Evolutionary conservation across 495 filamentous ascomycete genomes (phyloP).

Genomic region (Amniculicola lignicola): DNA sequence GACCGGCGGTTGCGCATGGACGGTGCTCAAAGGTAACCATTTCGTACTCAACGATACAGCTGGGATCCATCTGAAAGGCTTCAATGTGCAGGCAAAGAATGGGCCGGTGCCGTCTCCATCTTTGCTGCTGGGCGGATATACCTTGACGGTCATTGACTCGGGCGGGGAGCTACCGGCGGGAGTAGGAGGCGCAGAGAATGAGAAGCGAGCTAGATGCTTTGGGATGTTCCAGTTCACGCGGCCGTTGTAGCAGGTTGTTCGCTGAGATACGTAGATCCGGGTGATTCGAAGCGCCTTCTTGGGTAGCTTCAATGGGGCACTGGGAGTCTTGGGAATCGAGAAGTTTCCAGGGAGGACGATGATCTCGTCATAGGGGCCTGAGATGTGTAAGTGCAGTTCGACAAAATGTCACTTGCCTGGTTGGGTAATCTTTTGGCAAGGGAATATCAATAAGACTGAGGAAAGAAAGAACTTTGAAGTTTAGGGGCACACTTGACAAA

Average conservation of each 20-base stretch:
- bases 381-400: too few species aligned
- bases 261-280: slow-evolving; percentile 52
- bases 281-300: slow-evolving; percentile 39
- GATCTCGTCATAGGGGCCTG: slow-evolving; percentile 52
- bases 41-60: slow-evolving; percentile 44
- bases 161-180: slow-evolving; percentile 25
- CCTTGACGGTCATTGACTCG: slow-evolving; percentile 40
- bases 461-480: too few species aligned
- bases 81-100: slow-evolving; percentile 48
- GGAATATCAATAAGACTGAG: too few species aligned
- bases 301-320: slow-evolving; percentile 30
- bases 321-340: slow-evolving; percentile 32
- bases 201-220: slow-evolving; percentile 53
- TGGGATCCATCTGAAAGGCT: slow-evolving; percentile 44
- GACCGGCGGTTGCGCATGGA: slow-evolving; percentile 48
- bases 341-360: slow-evolving; percentile 48
- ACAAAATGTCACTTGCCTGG: too few species aligned
- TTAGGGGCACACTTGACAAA: too few species aligned
- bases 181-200: slow-evolving; percentile 43
- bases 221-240: slow-evolving; percentile 53
- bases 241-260: slow-evolving; percentile 50
- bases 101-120: slow-evolving; percentile 19
- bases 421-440: too few species aligned
- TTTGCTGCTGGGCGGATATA: slow-evolving; percentile 41
- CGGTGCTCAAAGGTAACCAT: slow-evolving; percentile 36